Percentiles rank a stretch among this genome's conserved stretches.
Evolutionary conservation across 345 rosid species (phyloP).

Genomic region (Carallia pectinifolia): DNA sequence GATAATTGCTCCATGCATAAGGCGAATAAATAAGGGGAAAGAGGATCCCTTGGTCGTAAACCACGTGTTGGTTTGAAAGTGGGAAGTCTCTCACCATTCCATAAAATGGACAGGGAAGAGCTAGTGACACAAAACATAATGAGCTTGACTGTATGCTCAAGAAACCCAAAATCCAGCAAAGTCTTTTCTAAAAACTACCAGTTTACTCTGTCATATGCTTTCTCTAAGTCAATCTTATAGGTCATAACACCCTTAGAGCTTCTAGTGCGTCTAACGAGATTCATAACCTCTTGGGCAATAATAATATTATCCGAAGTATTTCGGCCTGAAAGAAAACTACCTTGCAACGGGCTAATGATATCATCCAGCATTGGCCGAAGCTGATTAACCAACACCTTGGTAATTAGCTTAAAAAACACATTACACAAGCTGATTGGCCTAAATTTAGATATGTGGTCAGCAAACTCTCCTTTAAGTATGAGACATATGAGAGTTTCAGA

Average conservation of each 20-base stretch:
- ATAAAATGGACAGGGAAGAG: background rate
- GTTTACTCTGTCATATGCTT: background rate
- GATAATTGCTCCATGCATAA: background rate
- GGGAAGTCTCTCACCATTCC: background rate
- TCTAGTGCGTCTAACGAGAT: background rate
- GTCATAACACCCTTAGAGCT: background rate
- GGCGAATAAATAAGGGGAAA: background rate
- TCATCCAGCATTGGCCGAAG: too few relatives aligned
- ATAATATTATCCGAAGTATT: too few relatives aligned
- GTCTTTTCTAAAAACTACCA: background rate
- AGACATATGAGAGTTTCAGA: background rate
- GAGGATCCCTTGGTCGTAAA: background rate
- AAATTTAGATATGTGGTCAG: background rate
- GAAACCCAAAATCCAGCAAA: background rate
- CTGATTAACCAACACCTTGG: background rate
- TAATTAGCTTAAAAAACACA: background rate
- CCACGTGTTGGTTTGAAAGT: background rate
- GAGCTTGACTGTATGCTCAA: background rate
- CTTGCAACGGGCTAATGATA: background rate
- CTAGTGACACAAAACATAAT: background rate
- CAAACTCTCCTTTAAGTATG: fast-evolving
- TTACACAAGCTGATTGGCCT: background rate
- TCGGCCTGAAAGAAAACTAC: background rate
- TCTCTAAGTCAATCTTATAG: too few relatives aligned
- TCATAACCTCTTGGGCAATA: background rate